Evolutionary conservation across 345 rosid genomes (phyloP).

Genomic region (Kandelia obovata): DNA sequence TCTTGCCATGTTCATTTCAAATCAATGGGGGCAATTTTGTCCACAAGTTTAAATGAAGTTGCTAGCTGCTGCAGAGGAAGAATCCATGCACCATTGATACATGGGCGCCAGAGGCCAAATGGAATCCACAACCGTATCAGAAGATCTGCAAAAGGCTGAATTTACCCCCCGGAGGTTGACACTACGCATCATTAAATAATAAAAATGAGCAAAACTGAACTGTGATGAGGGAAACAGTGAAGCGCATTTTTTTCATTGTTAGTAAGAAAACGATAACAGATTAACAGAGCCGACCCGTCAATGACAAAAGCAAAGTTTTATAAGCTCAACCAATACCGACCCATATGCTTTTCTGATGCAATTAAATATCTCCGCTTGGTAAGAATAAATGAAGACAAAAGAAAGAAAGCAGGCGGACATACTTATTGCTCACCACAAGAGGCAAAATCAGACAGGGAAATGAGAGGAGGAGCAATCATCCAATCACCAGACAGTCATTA

Average conservation of each 20-base stretch:
- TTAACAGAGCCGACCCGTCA: neutral
- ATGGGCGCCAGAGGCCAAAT: conserved; percentile 13
- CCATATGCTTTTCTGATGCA: too few species aligned
- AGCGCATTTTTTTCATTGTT: neutral
- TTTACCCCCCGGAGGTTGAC: neutral
- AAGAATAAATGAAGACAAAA: too few species aligned
- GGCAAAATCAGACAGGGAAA: too few species aligned
- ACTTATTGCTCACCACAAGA: too few species aligned
- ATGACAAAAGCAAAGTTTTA: neutral
- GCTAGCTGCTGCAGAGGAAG: neutral
- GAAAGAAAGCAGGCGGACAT: too few species aligned
- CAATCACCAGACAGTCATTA: too few species aligned
- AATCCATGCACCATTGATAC: conserved; percentile 6
- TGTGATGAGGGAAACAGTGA: conserved; percentile 4
- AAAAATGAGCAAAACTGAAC: neutral
- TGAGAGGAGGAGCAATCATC: too few species aligned
- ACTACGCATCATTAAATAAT: neutral
- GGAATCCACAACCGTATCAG: conserved; percentile 2
- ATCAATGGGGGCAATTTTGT: conserved; percentile 6
- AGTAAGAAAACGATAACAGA: neutral
- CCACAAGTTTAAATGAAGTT: conserved; percentile 14
- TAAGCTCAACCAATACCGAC: conserved; percentile 2
- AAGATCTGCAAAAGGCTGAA: neutral
- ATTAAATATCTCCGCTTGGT: too few species aligned
- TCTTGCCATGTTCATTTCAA: conserved; percentile 35